Evolutionary conservation across 768 basidiomycete genomes (phyloP).

Genomic region (Mycena haematopus): DNA sequence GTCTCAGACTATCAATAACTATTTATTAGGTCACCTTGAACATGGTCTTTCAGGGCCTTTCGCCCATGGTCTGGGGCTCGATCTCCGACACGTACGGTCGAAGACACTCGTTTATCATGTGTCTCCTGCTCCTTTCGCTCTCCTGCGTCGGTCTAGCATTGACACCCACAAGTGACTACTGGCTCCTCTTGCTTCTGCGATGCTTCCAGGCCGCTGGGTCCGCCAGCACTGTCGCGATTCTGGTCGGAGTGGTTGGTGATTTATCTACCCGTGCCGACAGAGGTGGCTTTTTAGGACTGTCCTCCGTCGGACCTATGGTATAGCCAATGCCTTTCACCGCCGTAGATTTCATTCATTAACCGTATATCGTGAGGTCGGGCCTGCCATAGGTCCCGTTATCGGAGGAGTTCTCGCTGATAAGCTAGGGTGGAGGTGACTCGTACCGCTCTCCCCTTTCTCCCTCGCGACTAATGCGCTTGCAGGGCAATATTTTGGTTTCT

Average conservation of each 20-base stretch:
- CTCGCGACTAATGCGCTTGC: neutral
- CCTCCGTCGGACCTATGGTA: slow-evolving; percentile 68
- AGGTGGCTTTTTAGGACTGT: slow-evolving; percentile 77
- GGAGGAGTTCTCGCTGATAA: slow-evolving; percentile 63
- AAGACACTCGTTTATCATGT: slow-evolving; percentile 65
- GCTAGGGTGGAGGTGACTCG: slow-evolving; percentile 67
- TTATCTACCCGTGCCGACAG: slow-evolving; percentile 76
- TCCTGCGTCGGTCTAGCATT: slow-evolving; percentile 71
- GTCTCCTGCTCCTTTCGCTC: slow-evolving; percentile 65
- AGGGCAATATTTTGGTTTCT: slow-evolving; percentile 72
- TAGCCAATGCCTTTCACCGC: slow-evolving; percentile 1
- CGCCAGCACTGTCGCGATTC: slow-evolving; percentile 76
- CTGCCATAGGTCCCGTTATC: slow-evolving; percentile 65
- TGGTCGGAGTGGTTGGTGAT: slow-evolving; percentile 80
- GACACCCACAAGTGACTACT: slow-evolving; percentile 65
- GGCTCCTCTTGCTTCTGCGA: slow-evolving; percentile 79
- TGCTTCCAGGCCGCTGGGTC: slow-evolving; percentile 82
- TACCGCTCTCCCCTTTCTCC: neutral
- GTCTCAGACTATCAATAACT: neutral
- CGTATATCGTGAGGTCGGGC: slow-evolving; percentile 53
- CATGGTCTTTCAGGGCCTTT: slow-evolving; percentile 70
- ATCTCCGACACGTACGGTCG: slow-evolving; percentile 73
- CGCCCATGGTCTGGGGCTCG: slow-evolving; percentile 74
- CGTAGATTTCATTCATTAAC: neutral
- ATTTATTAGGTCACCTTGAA: slow-evolving; percentile 63